phyloP scores from a whole-genome alignment of 2,329 filamentous ascomycete species.

The Ophiostoma piceae region DNA sequence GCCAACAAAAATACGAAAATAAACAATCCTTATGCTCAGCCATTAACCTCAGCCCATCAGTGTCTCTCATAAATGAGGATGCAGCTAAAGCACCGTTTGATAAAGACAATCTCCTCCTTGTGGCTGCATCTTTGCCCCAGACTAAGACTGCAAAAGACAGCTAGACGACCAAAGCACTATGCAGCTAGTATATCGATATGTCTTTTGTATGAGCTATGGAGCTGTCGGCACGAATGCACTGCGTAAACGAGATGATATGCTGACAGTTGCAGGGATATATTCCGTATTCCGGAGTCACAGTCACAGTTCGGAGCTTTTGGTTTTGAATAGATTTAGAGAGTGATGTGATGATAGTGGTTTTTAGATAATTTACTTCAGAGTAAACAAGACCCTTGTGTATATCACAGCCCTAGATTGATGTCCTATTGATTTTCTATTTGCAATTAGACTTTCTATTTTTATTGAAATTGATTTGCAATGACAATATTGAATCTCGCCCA shows the following conservation, averaged over 20 bases:
- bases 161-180: not conserved
- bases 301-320: not conserved
- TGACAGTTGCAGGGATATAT: not conserved
- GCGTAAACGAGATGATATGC: not conserved
- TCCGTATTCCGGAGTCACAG: not conserved
- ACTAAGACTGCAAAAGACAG: not conserved
- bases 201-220: not conserved
- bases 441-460: not conserved
- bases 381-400: not conserved
- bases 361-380: not conserved
- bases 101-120: constrained; percentile 3
- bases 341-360: not conserved
- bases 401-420: not conserved
- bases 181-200: not conserved
- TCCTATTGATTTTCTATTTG: not conserved
- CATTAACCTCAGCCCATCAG: not conserved
- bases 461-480: no score
- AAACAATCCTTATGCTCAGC: not conserved
- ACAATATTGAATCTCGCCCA: not conserved
- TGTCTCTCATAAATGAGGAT: not conserved
- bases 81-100: not conserved
- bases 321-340: not conserved
- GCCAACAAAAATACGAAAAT: not conserved
- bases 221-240: not conserved
- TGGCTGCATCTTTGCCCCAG: not conserved